Evolutionary conservation across 2,329 filamentous ascomycete genomes (phyloP).

Genomic region (Magnaporthales sp.): DNA sequence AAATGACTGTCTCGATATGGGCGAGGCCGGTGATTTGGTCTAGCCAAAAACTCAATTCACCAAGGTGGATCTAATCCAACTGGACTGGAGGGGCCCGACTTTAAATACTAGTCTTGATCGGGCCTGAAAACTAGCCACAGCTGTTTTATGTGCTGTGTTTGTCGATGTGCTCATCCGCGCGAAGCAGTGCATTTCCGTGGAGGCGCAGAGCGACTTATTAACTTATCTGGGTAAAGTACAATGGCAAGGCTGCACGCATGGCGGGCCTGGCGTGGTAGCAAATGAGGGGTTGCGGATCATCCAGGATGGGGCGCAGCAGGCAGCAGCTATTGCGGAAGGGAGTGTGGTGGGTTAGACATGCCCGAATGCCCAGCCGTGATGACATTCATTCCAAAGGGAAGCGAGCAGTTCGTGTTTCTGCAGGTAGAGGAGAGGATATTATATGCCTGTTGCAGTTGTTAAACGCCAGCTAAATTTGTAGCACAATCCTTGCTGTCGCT

Average conservation of each 20-base stretch:
- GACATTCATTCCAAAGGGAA: not conserved
- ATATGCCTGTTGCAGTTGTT: not conserved
- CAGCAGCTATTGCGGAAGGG: not conserved
- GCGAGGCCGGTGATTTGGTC: not conserved
- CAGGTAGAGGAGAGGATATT: not conserved
- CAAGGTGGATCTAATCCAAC: not conserved
- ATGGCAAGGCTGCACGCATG: not conserved
- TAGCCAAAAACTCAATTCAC: not conserved
- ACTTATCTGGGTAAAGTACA: not conserved
- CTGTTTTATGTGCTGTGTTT: not conserved
- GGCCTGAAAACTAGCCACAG: not conserved
- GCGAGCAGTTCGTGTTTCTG: not conserved
- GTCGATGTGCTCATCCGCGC: not conserved
- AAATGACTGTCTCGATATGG: not conserved
- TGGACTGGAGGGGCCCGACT: not conserved
- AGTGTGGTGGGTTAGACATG: not conserved
- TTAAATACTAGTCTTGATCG: not conserved
- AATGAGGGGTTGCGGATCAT: not conserved
- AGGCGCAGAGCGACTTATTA: constrained; percentile 1
- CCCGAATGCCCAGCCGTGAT: not conserved
- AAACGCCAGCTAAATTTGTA: not conserved
- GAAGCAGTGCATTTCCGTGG: not conserved
- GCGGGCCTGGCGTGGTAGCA: not conserved
- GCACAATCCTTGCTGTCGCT: not conserved
- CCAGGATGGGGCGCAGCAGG: not conserved